Conservation (phyloP, 495 filamentous ascomycete genomes). For the Letharia lupina region DNA sequence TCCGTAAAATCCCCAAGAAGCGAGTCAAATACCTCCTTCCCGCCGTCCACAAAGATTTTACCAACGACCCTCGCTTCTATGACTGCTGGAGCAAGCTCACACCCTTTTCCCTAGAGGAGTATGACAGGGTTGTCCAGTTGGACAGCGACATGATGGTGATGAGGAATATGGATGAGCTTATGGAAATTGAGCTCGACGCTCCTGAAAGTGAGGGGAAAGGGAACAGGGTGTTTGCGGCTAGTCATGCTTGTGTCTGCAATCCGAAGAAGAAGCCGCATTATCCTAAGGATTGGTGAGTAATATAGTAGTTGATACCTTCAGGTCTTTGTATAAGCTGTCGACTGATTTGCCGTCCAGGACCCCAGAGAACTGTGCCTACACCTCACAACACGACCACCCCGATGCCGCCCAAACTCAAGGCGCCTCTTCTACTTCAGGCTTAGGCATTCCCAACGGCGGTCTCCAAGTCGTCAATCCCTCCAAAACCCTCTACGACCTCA, state of each 20-base stretch:
- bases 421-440: constrained; percentile 41
- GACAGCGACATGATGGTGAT: constrained; percentile 77
- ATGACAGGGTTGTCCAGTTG: constrained; percentile 66
- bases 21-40: constrained; percentile 58
- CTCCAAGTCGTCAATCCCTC: constrained; percentile 65
- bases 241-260: constrained; percentile 78
- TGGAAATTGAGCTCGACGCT: constrained; percentile 61
- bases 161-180: constrained; percentile 78
- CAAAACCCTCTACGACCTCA: constrained; percentile 44
- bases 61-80: constrained; percentile 64
- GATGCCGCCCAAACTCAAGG: constrained; percentile 49
- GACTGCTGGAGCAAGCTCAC: constrained; percentile 82
- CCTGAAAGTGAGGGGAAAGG: constrained; percentile 43
- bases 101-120: constrained; percentile 61
- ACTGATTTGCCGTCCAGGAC: constrained; percentile 36
- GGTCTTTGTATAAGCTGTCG: background rate
- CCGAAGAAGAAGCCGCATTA: constrained; percentile 68
- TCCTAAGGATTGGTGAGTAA: constrained; percentile 55
- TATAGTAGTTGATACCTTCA: background rate
- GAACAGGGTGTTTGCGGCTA: constrained; percentile 58
- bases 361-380: constrained; percentile 68
- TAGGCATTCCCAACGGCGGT: constrained; percentile 66
- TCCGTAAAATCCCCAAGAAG: constrained; percentile 53
- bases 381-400: constrained; percentile 53
- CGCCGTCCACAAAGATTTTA: constrained; percentile 42